phyloP scores from a whole-genome alignment of 1,284 basidiomycete species.

The Coniophora puteana region DNA sequence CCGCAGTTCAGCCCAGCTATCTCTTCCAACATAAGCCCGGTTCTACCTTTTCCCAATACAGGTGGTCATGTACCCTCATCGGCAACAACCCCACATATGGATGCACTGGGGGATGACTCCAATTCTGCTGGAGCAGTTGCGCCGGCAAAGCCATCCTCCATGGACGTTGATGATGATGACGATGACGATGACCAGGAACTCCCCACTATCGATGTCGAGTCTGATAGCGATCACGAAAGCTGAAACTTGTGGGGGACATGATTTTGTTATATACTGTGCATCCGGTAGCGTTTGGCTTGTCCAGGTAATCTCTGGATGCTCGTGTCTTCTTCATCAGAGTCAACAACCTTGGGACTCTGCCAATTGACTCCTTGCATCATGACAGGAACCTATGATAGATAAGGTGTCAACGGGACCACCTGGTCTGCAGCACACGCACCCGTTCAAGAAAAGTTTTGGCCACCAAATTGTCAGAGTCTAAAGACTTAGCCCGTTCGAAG shows the following conservation, averaged over 20 bases:
- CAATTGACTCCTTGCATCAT: too few species aligned
- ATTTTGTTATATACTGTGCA: too few species aligned
- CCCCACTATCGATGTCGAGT: slow-evolving; percentile 49
- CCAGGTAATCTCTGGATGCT: slow-evolving; percentile 12
- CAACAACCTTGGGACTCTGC: slow-evolving; percentile 25
- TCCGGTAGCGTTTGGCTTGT: slow-evolving; percentile 19
- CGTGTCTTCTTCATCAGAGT: slow-evolving; percentile 43
- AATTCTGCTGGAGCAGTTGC: too few species aligned
- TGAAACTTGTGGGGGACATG: slow-evolving; percentile 13
- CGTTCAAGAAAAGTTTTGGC: slow-evolving; percentile 48
- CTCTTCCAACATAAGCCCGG: too few species aligned
- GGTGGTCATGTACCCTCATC: too few species aligned
- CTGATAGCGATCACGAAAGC: slow-evolving; percentile 45
- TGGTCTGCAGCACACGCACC: too few species aligned
- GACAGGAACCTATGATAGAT: too few species aligned
- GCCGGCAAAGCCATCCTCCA: too few species aligned
- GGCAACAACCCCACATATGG: too few species aligned
- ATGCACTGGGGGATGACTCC: too few species aligned
- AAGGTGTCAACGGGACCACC: neutral
- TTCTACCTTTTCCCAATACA: too few species aligned
- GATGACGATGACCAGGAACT: slow-evolving; percentile 56
- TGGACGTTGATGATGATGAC: slow-evolving; percentile 33
- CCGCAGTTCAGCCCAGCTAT: too few species aligned
- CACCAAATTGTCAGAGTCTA: slow-evolving; percentile 59
- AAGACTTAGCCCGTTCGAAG: slow-evolving; percentile 53